These are phyloP conservation scores for Fraxinus nigra DNA, from an alignment of 305 asterid species.

Conservation along the genomic window DNA sequence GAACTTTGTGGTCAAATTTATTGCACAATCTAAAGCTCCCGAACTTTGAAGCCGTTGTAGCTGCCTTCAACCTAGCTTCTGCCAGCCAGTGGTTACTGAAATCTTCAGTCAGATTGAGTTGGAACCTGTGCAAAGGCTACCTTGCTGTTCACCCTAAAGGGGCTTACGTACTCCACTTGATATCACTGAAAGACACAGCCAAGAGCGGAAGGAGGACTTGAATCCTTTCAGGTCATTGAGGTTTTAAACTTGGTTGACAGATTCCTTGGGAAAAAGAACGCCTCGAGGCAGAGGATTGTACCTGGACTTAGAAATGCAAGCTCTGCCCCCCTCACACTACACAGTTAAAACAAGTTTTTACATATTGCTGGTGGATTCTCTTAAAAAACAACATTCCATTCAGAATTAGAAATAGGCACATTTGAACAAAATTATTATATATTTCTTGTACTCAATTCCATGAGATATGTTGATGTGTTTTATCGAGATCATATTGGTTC, in stretches of 20 bases:
- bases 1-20: background rate
- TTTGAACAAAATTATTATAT: background rate
- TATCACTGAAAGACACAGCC: background rate
- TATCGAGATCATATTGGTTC: background rate
- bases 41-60: slow-evolving; percentile 21
- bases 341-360: background rate
- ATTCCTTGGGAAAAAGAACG: background rate
- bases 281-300: background rate
- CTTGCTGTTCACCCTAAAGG: background rate
- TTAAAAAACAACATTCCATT: background rate
- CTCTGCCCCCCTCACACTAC: background rate
- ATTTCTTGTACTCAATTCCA: background rate
- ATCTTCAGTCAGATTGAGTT: background rate
- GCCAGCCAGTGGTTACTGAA: slow-evolving; percentile 5
- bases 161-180: background rate
- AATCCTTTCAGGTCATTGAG: background rate
- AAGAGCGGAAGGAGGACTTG: background rate
- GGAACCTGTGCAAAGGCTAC: background rate
- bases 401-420: background rate
- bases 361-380: background rate
- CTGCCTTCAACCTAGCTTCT: slow-evolving; percentile 11
- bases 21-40: slow-evolving; percentile 3
- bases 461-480: background rate
- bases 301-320: background rate
- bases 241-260: background rate